Base-by-base conservation (phyloP, 352 stramenopile species). In the Nothophytophthora sp. region DNA sequence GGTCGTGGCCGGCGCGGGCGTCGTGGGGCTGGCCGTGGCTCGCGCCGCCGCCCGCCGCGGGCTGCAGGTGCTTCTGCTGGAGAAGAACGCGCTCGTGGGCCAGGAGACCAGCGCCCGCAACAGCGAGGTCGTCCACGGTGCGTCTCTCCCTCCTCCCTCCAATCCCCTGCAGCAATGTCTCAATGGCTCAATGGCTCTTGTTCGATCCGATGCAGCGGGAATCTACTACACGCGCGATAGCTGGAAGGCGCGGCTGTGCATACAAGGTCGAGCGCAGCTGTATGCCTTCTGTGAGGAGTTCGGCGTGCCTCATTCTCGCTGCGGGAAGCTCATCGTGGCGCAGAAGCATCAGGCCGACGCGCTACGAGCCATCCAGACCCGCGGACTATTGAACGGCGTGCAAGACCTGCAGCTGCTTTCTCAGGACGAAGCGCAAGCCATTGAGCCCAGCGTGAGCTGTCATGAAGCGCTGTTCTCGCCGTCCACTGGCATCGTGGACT, bases 271-370 rank as follows among this genome's bases (percentile, higher is more conserved):
- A 39, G 40, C 90, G 18, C 50, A 90, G 36, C 71, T 99, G 12
- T 98, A 98, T 59, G 69, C 83, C 0, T 99, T 98, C 64, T 98
- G 95, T 54, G 38, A 76, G 3, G 74, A 90, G 24, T 81, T 88
- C 33, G 34, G 60, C 16, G 86, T 99, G 33, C 68, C 82, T 1
- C 74, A 91, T 53, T 56, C 72, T n/a, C 71, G 81, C 24, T 97
- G 86, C 66, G 96, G 96, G 11, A 99, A 99, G 66, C 64, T 99
- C 16, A 87, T 99, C 52, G 96, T 99, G 4, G 96, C 88, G 1
- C 69, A 92, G 15, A 42, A 63, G 30, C 51, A 81, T 18, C 53
- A 91, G 65, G 51, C 57, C 2, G 35, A 73, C 12, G 60, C 84
- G 24, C 51, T 93, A 2, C 49, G 34, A 7, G 47, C 38, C n/a